Evolutionary conservation across 2,329 filamentous ascomycete genomes (phyloP).

Genomic region (Diaporthe batatas): DNA sequence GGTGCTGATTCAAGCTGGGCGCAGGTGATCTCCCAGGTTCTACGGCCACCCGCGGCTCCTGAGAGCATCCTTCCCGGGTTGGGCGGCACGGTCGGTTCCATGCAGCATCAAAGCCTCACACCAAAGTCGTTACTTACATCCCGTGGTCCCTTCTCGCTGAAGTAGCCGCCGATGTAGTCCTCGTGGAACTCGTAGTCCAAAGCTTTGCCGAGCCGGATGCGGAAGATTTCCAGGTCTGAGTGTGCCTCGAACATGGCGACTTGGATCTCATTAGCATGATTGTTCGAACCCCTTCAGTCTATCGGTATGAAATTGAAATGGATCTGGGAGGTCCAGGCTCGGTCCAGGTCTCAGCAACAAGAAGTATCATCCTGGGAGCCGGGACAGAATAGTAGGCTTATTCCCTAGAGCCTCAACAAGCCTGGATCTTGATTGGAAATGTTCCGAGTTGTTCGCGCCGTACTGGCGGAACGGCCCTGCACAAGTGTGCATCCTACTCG

Average conservation of each 20-base stretch:
- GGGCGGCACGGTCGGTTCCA: background rate
- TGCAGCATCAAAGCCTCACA: constrained; percentile 17
- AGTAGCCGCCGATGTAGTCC: constrained; percentile 96
- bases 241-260: constrained; percentile 98
- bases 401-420: background rate
- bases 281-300: background rate
- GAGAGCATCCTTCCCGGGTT: background rate
- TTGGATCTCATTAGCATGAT: background rate
- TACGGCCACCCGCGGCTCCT: background rate
- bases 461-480: background rate
- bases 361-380: background rate
- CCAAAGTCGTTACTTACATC: constrained; percentile 61
- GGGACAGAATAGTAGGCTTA: background rate
- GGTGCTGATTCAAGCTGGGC: background rate
- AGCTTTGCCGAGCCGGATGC: constrained; percentile 90
- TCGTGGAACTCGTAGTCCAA: constrained; percentile 98
- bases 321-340: background rate
- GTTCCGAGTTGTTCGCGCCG: background rate
- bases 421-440: background rate
- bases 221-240: constrained; percentile 93
- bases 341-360: constrained; percentile 5
- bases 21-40: background rate
- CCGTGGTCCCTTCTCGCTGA: constrained; percentile 91
- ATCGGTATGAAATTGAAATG: background rate
- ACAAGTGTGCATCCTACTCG: background rate